Conservation (phyloP, 495 filamentous ascomycete genomes). For the Xylaria venustula region DNA sequence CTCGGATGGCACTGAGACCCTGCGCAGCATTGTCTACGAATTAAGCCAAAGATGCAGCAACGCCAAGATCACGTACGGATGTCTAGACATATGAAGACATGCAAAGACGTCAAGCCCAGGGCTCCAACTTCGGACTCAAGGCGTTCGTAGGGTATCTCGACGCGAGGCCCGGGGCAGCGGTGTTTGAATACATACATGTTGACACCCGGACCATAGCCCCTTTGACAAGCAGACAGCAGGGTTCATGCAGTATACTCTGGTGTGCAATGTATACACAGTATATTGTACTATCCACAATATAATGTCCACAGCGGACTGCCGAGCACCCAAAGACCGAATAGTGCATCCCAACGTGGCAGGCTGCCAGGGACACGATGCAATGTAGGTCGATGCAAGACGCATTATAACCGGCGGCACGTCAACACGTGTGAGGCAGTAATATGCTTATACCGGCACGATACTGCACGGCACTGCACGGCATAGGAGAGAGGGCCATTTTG, state of each 20-base stretch:
- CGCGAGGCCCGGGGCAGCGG: neutral
- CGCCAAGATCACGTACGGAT: conserved; percentile 12
- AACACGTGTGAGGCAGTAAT: conserved; percentile 14
- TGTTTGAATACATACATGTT: neutral
- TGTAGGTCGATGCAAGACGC: neutral
- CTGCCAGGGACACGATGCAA: neutral
- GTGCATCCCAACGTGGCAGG: conserved; percentile 10
- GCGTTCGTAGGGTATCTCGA: neutral
- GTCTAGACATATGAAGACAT: neutral
- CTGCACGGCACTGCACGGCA: neutral
- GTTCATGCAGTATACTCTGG: neutral
- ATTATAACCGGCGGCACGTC: neutral
- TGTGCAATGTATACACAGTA: neutral
- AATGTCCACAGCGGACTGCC: neutral
- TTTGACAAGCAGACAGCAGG: conserved; percentile 1
- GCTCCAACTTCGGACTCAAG: neutral
- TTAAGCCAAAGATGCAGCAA: conserved; percentile 2
- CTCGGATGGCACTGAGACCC: neutral
- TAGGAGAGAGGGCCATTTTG: too few relatives aligned
- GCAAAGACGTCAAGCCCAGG: neutral
- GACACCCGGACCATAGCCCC: neutral
- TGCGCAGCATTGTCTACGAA: neutral
- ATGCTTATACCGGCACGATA: neutral
- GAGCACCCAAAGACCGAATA: neutral
- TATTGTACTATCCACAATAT: neutral